phyloP scores from a whole-genome alignment of 805 yeast species.

The Spathaspora hagerdaliae region DNA sequence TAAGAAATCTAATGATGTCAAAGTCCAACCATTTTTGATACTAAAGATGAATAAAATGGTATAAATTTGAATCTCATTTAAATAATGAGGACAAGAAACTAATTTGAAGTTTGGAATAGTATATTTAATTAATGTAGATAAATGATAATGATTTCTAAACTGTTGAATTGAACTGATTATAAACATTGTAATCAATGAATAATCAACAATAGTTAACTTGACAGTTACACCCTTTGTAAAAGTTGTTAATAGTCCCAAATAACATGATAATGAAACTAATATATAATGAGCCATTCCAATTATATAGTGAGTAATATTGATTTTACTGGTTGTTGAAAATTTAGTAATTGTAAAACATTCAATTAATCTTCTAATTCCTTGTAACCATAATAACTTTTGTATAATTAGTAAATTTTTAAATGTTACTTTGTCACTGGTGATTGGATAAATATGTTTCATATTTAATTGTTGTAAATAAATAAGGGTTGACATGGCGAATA shows the following conservation, averaged over 20 bases:
- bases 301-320: constrained; percentile 63
- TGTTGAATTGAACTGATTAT: constrained; percentile 54
- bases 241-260: constrained; percentile 13
- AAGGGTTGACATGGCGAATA: constrained; percentile 18
- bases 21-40: constrained; percentile 3
- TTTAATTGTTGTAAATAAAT: not conserved
- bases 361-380: constrained; percentile 49
- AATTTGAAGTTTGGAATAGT: constrained; percentile 45
- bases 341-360: constrained; percentile 53
- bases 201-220: constrained; percentile 10
- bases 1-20: constrained; percentile 11
- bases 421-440: not conserved
- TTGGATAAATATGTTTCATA: not conserved
- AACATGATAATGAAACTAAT: constrained; percentile 39
- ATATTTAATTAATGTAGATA: constrained; percentile 52
- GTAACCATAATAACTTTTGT: constrained; percentile 31
- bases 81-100: constrained; percentile 65
- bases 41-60: constrained; percentile 23
- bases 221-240: constrained; percentile 9
- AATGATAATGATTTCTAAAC: constrained; percentile 43
- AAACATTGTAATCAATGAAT: constrained; percentile 31
- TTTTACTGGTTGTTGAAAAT: constrained; percentile 45
- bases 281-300: constrained; percentile 62
- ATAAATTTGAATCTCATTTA: constrained; percentile 62
- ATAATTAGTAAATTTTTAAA: constrained; percentile 17